phyloP scores from a whole-genome alignment of 306 rosid genomes.

The Quercus rubra region DNA sequence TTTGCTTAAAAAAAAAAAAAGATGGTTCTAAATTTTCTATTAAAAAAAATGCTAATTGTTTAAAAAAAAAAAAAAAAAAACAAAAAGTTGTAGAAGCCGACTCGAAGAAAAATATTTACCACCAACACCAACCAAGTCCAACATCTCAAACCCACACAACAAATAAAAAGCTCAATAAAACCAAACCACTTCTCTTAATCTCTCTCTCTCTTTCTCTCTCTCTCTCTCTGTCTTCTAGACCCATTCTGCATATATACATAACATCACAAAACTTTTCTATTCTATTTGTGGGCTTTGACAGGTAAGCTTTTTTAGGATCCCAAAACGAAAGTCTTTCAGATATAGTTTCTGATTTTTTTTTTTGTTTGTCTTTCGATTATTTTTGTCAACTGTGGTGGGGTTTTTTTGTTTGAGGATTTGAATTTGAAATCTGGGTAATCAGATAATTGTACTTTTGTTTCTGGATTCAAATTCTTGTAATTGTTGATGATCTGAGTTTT shows the following conservation, averaged over 20 bases:
- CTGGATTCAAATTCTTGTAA: background rate
- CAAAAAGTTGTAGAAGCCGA: background rate
- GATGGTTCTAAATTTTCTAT: background rate
- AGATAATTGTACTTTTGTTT: background rate
- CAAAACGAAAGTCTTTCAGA: background rate
- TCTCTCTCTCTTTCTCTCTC: background rate
- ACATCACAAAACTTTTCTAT: background rate
- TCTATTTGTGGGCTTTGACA: constrained; percentile 11
- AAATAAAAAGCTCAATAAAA: background rate
- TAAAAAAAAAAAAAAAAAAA: no score
- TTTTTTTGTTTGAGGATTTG: background rate
- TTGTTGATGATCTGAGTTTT: constrained; percentile 15
- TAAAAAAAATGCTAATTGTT: no score
- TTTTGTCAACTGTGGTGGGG: background rate
- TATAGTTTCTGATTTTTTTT: background rate
- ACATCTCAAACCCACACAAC: constrained; percentile 11
- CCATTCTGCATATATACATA: background rate
- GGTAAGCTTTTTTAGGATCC: constrained; percentile 19
- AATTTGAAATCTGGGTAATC: background rate
- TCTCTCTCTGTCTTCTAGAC: background rate
- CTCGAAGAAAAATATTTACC: background rate
- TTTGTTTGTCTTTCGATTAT: background rate
- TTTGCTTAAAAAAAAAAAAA: no score
- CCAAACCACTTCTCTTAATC: background rate
- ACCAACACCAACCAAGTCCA: background rate